Conservation (phyloP, 257 asterid species). For the Capsicum rhomboideum region DNA sequence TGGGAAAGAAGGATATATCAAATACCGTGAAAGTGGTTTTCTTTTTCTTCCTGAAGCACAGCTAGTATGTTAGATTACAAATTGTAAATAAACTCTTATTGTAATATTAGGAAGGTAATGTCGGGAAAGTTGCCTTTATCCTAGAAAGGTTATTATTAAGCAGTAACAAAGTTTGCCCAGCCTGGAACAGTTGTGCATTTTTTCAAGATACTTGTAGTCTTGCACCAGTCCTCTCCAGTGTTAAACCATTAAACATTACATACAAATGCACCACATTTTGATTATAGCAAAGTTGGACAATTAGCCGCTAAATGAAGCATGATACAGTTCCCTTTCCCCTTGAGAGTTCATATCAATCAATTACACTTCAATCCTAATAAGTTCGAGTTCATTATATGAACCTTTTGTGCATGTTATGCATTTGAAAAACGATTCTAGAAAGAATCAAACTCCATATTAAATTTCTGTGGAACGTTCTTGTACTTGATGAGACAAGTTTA, state of each 20-base stretch:
- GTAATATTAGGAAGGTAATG: neutral
- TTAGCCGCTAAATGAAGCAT: neutral
- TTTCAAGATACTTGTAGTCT: neutral
- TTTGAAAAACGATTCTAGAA: neutral
- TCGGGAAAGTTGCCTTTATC: neutral
- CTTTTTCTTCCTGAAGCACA: neutral
- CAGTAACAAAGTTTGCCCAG: neutral
- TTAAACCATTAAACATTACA: neutral
- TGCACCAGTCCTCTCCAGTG: neutral
- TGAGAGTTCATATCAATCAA: neutral
- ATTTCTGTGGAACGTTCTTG: neutral
- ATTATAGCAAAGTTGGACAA: neutral
- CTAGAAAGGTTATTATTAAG: neutral
- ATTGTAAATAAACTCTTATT: neutral
- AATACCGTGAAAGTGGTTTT: neutral
- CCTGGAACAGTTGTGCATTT: neutral
- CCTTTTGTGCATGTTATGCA: neutral
- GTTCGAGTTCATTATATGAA: neutral
- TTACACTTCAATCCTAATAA: neutral
- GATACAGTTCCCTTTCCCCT: neutral
- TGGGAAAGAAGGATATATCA: neutral
- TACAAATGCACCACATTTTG: neutral
- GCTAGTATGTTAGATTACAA: neutral
- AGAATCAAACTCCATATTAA: neutral
- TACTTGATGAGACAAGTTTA: constrained; percentile 3